A percentile compares a stretch with the other conserved stretches of the same genome.
Conservation (phyloP, 2,329 filamentous ascomycete genomes). For the Exophiala bonariae region DNA sequence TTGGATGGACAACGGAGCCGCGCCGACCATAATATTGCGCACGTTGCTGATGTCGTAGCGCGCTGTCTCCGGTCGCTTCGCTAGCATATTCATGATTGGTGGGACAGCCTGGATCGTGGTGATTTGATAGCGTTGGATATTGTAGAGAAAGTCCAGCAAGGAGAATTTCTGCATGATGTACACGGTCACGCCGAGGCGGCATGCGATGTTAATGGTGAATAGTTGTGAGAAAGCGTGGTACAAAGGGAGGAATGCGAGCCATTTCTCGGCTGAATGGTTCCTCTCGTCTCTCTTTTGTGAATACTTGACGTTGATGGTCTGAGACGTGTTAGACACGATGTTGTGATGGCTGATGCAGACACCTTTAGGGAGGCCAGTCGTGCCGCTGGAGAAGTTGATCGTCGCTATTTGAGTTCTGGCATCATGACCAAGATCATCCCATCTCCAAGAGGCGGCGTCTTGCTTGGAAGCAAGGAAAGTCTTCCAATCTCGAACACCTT, state of each 20-base stretch:
- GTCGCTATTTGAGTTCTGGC: constrained; percentile 51
- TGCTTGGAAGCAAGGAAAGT: constrained; percentile 44
- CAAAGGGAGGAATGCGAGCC: constrained; percentile 46
- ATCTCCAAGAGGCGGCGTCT: constrained; percentile 37
- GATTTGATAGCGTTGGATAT: constrained; percentile 51
- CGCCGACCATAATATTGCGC: constrained; percentile 51
- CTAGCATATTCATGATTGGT: constrained; percentile 59
- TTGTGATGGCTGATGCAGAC: constrained; percentile 52
- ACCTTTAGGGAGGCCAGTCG: constrained; percentile 53
- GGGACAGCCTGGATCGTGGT: constrained; percentile 61
- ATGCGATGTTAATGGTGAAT: constrained; percentile 57
- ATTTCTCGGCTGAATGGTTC: constrained; percentile 30
- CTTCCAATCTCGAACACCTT: constrained; percentile 24
- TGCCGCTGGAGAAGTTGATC: constrained; percentile 54
- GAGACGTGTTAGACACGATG: constrained; percentile 34
- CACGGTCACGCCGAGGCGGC: constrained; percentile 58
- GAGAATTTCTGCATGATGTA: constrained; percentile 66
- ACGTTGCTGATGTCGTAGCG: constrained; percentile 58
- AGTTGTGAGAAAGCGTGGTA: constrained; percentile 50
- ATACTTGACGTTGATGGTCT: constrained; percentile 50
- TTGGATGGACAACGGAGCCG: constrained; percentile 58
- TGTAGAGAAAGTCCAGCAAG: constrained; percentile 55
- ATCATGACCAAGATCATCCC: constrained; percentile 26
- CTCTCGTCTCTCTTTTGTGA: background rate
- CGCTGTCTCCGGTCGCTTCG: constrained; percentile 55